Evolutionary conservation across 2,329 filamentous ascomycete genomes (phyloP), one percentile per base, ranked within the genome.

Genomic region (Neophaeococcomyces mojaviensis): DNA sequence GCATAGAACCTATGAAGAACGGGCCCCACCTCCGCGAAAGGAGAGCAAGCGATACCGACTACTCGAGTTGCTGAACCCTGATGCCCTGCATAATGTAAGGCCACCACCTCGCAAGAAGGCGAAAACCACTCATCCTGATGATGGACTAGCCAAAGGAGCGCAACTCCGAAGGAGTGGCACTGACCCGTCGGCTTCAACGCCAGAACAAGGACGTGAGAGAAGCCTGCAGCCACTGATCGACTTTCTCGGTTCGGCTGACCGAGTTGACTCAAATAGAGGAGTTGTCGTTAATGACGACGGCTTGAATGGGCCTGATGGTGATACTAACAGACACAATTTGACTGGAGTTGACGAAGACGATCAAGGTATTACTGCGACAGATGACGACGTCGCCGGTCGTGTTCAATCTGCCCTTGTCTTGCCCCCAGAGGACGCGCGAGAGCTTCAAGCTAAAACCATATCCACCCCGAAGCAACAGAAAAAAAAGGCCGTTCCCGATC

Each of bases 1-100:
- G 3, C 54, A 57, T 36, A 45, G 46, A 20, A 57, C 54, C 4
- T 55, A 51, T 30, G 54, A 54, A 15, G 54, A 55, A 42, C 40
- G 51, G 13, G 54, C 54, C 19, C 54, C 54, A 6, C 32, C 33
- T 19, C 54, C 54, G 18, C 43, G 54, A 13, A 48, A 43, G 32
- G 50, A 46, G 2, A 49, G 45, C 35, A 55, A 51, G 36, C 49
- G 54, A 20, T 39, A 47, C 13, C 49, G 44, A 30, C 19, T 55
- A 13, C 18, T 54, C 42, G 54, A 57, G 30, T 44, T 57, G 16
- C 53, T 54, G 24, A 45, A 53, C 38, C 54, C 54, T 4, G 51
- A 54, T 22, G 49, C 48, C 24, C 32, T 54, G 10, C 24, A 28
- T 10, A 28, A 28, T 28, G 5, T 10, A 10, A 10, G 10, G 24